Evolutionary conservation across 257 asterid species (phyloP).

Genomic region (Marsdenia floribunda): DNA sequence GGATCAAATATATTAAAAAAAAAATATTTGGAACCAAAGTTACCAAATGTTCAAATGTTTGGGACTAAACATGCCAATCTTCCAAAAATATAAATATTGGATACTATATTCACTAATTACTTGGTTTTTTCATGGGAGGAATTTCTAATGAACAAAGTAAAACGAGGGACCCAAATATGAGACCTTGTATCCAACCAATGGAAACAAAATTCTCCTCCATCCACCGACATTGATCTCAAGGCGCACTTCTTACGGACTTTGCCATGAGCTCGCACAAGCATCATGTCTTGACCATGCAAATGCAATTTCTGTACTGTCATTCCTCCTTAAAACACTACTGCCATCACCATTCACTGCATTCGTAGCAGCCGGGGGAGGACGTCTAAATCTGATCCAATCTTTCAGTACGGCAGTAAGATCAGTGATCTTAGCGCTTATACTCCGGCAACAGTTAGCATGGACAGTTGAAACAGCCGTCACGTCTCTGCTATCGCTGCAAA

Average conservation of each 20-base stretch:
- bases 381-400: conserved; percentile 55
- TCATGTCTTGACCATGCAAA: conserved; percentile 3
- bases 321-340: neutral
- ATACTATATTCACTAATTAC: too few relatives aligned
- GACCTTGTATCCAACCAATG: neutral
- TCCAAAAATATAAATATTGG: too few relatives aligned
- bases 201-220: neutral
- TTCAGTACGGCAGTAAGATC: conserved; percentile 46
- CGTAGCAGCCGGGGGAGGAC: neutral
- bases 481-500: conserved; percentile 40
- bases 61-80: too few relatives aligned
- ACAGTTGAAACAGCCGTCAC: conserved; percentile 37
- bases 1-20: too few relatives aligned
- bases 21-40: too few relatives aligned
- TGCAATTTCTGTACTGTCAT: neutral
- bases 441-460: conserved; percentile 69
- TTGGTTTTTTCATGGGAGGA: too few relatives aligned
- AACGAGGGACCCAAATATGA: neutral
- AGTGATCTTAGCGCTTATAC: conserved; percentile 48
- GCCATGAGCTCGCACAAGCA: neutral
- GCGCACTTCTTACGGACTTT: neutral
- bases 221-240: neutral
- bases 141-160: too few relatives aligned
- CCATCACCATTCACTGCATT: neutral
- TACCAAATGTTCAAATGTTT: too few relatives aligned